Conservation (phyloP, 2,329 filamentous ascomycete species). For the Exophiala oligosperma region DNA sequence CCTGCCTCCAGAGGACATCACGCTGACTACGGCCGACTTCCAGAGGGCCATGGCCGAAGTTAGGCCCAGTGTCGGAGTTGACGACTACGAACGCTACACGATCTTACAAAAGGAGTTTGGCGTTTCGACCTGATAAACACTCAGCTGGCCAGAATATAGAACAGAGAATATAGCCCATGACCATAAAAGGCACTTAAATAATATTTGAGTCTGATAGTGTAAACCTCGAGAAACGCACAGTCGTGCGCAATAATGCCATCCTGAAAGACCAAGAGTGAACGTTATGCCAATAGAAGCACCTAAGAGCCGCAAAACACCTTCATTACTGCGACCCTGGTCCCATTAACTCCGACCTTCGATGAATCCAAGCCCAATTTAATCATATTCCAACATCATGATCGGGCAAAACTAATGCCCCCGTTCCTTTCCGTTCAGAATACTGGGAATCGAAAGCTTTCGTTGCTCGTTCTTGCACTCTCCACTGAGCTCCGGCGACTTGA, state of each 20-base stretch:
- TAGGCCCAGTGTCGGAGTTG: conserved; percentile 47
- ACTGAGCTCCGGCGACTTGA: conserved; percentile 15
- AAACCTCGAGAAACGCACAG: neutral
- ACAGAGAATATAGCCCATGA: no score
- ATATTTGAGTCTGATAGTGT: neutral
- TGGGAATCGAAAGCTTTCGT: conserved; percentile 15
- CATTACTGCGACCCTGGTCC: neutral
- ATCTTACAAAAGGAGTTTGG: conserved; percentile 53
- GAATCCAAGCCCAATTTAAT: conserved; percentile 17
- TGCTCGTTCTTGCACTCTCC: conserved; percentile 13
- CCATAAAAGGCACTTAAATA: neutral
- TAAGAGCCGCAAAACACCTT: neutral
- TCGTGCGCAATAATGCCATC: neutral
- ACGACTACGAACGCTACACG: conserved; percentile 59
- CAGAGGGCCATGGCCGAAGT: conserved; percentile 23
- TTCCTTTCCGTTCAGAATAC: conserved; percentile 14
- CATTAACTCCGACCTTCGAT: neutral
- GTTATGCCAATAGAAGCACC: conserved; percentile 12
- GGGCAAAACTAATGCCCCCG: neutral
- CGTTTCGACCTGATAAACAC: conserved; percentile 16
- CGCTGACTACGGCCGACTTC: conserved; percentile 24
- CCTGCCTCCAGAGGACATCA: conserved; percentile 2
- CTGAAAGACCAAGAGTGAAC: conserved; percentile 3
- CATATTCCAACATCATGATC: conserved; percentile 15
- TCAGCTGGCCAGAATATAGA: neutral